Base-by-base conservation (phyloP, 164 flowering plant genomes). In the Cinnamomum micranthum region DNA sequence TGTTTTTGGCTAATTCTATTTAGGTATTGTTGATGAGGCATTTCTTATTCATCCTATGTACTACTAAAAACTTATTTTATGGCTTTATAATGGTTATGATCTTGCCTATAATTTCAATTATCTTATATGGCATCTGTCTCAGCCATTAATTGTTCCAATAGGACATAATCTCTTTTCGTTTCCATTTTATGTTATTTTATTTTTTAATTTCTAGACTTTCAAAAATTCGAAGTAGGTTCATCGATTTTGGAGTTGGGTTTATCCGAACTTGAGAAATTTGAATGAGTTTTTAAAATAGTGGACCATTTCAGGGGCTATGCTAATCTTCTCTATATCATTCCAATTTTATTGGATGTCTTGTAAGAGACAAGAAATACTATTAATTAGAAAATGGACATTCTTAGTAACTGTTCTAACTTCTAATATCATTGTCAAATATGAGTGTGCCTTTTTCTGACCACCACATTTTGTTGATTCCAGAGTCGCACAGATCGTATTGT, bases 401-500 rank as follows among this genome's bases (percentile, higher is more conserved):
- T 14, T 31, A 2, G 69, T 15, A 31, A 13, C 20, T 15, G 27
- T 67, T 67, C 13, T 15, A 67, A 67, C 28, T 67, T 67, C 13
- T 15, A 67, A 67, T 67, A 4, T 67, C 15, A 55, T 20, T 55
- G 60, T 55, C 60, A 55, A 41, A 55, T 55, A 14, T 67, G 27
- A 25, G 9, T 25, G 51, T 77, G 2, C 74, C 10, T 22, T 58
- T 65, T 65, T 58, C 35, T 75, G 24, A 73, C 55, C 9, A 14
- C 19, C 19, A 17, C 55, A 22, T 60, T 63, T 75, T 73, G 0
- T 5, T 51, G 10, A 33, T 76, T 77, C 27, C 90, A 92, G 97
- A 83, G 85, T 74, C 89, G 95, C 27, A 92, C 95, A 6, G 94
- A 89, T 77, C 88, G 94, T 13, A 94, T 94, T 79, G 91, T 94